Conservation (phyloP, 2,329 filamentous ascomycete species). For the Bipolaris sorokiniana region DNA sequence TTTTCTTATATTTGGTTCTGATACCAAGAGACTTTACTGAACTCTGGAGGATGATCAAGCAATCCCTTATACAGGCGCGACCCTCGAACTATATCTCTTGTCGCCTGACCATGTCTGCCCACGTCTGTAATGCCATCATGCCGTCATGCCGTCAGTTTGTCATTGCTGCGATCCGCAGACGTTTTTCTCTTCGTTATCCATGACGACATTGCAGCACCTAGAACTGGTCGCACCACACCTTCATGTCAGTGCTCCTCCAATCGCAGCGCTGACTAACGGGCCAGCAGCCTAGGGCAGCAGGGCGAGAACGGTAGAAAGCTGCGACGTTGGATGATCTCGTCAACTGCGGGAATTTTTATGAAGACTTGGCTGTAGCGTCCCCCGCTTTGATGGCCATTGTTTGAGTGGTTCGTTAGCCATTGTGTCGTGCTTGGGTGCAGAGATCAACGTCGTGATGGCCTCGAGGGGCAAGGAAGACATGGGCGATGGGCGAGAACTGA, state of each 20-base stretch:
- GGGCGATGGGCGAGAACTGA: neutral
- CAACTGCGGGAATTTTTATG: neutral
- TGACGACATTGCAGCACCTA: constrained; percentile 8
- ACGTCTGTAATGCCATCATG: neutral
- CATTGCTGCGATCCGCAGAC: neutral
- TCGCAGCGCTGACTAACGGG: neutral
- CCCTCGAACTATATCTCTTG: neutral
- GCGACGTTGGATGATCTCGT: neutral
- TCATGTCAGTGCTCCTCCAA: constrained; percentile 1
- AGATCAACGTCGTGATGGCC: neutral
- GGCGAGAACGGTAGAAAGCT: neutral
- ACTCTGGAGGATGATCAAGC: neutral
- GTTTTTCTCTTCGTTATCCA: neutral
- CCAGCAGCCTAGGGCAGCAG: neutral
- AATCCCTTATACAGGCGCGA: neutral
- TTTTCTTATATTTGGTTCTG: neutral
- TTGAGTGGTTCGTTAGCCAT: neutral
- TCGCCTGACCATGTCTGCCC: neutral
- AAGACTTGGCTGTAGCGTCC: neutral
- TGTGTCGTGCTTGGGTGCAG: neutral
- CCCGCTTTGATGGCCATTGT: neutral
- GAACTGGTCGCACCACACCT: constrained; percentile 6
- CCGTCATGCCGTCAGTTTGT: constrained; percentile 1
- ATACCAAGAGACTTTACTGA: neutral
- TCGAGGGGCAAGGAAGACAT: neutral